Conservation (phyloP, 2,329 filamentous ascomycete genomes). For the Zasmidium angulare region DNA sequence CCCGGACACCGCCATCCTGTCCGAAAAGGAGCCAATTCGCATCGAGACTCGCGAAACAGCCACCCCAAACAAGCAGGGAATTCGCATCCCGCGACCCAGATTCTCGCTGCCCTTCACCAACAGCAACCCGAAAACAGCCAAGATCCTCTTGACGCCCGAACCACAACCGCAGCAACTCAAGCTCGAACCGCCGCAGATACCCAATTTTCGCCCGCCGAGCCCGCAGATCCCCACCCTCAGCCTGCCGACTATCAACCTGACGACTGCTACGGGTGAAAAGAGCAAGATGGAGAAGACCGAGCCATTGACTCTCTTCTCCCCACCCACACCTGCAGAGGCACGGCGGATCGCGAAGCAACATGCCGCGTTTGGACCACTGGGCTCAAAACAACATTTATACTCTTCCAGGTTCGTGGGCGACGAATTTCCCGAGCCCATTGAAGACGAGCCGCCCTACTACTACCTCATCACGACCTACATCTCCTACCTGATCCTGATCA, state of each 20-base stretch:
- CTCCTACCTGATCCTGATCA: slow-evolving; percentile 93
- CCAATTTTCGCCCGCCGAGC: slow-evolving; percentile 63
- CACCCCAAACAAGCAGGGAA: slow-evolving; percentile 17
- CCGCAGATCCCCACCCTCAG: slow-evolving; percentile 72
- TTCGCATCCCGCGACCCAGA: slow-evolving; percentile 27
- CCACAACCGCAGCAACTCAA: slow-evolving; percentile 17
- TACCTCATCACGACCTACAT: slow-evolving; percentile 97
- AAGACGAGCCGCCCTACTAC: slow-evolving; percentile 96
- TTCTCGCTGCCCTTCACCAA: slow-evolving; percentile 33
- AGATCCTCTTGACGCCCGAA: slow-evolving; percentile 33
- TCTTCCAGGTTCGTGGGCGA: slow-evolving; percentile 82
- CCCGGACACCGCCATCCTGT: slow-evolving; percentile 48
- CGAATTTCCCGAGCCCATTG: slow-evolving; percentile 76
- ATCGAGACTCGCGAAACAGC: slow-evolving; percentile 26
- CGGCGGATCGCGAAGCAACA: slow-evolving; percentile 74
- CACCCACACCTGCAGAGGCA: slow-evolving; percentile 80
- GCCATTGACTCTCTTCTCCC: slow-evolving; percentile 80
- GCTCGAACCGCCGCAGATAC: slow-evolving; percentile 42
- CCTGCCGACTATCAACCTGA: slow-evolving; percentile 87
- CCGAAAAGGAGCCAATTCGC: slow-evolving; percentile 52
- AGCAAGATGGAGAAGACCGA: slow-evolving; percentile 71
- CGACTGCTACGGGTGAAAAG: slow-evolving; percentile 76
- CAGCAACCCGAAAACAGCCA: slow-evolving; percentile 28
- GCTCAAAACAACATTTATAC: slow-evolving; percentile 79
- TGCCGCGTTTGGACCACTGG: slow-evolving; percentile 86